Evolutionary conservation across 192 early-diverging fungal genomes (phyloP), one percentile per base, ranked within the genome.

Genomic region (Coemansia sp.): DNA sequence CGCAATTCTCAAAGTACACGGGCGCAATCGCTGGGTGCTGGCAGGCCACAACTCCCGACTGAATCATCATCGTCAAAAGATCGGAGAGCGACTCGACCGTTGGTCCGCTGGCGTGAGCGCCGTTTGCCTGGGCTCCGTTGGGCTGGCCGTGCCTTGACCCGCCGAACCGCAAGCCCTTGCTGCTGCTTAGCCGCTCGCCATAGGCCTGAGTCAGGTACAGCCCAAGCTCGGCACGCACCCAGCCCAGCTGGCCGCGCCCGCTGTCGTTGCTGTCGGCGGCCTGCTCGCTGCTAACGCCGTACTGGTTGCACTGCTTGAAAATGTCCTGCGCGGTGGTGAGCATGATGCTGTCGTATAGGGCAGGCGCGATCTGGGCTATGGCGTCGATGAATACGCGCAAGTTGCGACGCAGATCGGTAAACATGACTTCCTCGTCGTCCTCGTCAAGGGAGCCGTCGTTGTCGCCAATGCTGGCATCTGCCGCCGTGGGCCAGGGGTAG

Each of bases 321-420:
- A 82, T 77, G 32, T 24, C 57, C 31, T 76, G 70, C 2, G 71
- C 67, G 3, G 79, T 71, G 32, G 59, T 65, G 37, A 82, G 69
- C 58, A 82, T 62, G 20, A 70, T 68, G 43, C 41, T 70, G 71
- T 81, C 65, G 43, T 84, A 79, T 2, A 77, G 74, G 19, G 62
- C 64, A 2, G 75, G 74, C 6, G 53, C 89, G 38, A 96, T 91
- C 17, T 83, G 63, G 0, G 86, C 89, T 61, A 96, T 90, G 39
- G 91, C 87, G 29, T 95, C 94, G 32, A 87, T 86, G 64, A 92
- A 91, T 22, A 83, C 78, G 45, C 87, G 86, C 62, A 93, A 75
- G 40, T 65, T 91, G 86, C 88, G 85, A 35, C 68, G 84, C 37
- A 67, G 66, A 63, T 73, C 68, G 43, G 47, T 45, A 72, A 79